phyloP scores from a whole-genome alignment of 73 alveolate genomes.

The Breviolum minutum region DNA sequence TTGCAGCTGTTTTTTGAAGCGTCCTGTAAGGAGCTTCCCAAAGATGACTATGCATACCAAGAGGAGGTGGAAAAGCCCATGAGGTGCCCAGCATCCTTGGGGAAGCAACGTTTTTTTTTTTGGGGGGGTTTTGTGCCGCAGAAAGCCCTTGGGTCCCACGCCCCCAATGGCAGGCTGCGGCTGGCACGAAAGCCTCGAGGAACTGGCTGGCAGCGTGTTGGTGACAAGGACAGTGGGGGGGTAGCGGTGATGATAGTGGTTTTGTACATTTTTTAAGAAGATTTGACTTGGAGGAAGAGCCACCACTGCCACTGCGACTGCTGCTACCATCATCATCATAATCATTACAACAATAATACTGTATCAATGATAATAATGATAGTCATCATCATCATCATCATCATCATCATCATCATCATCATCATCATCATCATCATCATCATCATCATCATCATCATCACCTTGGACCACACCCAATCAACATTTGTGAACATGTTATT shows the following conservation, averaged over 20 bases:
- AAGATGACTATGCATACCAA: slow-evolving; percentile 33
- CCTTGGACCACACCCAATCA: not conserved
- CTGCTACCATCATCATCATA: not conserved
- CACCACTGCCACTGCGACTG: not conserved
- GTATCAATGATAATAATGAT: too few species aligned
- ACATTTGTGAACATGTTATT: too few species aligned
- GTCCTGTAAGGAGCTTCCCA: slow-evolving; percentile 86
- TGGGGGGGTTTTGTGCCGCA: too few species aligned
- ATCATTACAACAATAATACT: not conserved
- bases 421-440: too few species aligned
- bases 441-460: too few species aligned
- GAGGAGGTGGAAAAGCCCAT: slow-evolving; percentile 75
- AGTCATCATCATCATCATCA: too few species aligned
- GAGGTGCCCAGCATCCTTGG: not conserved
- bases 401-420: too few species aligned
- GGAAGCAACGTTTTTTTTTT: not conserved
- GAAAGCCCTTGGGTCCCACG: too few species aligned
- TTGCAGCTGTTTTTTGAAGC: not conserved
- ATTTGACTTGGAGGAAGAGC: not conserved
- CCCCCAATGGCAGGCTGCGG: slow-evolving; percentile 13
- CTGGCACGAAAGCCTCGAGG: slow-evolving; percentile 78
- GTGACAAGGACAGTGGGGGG: slow-evolving; percentile 32
- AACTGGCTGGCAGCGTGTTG: slow-evolving; percentile 86
- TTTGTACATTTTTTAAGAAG: too few species aligned
- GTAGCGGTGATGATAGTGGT: not conserved